A percentile compares a stretch with the other conserved stretches of the same genome.
Conservation (phyloP, 192 early-diverging fungal species). For the Coemansia sp. region DNA sequence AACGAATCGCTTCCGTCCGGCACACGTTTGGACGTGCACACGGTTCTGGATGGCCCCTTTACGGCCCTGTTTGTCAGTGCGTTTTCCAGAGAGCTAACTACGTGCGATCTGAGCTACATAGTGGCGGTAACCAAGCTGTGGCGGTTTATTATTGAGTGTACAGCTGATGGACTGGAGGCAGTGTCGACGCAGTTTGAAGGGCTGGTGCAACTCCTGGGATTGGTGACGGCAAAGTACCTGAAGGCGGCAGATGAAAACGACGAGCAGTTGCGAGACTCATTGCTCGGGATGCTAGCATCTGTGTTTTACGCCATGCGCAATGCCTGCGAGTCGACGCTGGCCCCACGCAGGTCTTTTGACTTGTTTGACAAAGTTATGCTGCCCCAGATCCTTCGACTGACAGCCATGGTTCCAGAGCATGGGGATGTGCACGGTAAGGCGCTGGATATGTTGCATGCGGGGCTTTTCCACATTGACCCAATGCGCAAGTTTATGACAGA, state of each 20-base stretch:
- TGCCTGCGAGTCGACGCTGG: conserved; percentile 33
- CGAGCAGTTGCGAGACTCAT: neutral
- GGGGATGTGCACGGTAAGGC: neutral
- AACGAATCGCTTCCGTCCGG: neutral
- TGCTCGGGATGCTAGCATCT: conserved; percentile 8
- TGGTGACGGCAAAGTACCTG: conserved; percentile 9
- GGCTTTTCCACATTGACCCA: conserved; percentile 31
- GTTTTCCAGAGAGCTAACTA: conserved; percentile 9
- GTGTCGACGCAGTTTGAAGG: conserved; percentile 26
- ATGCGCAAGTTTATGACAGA: conserved; percentile 18
- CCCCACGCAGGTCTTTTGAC: conserved; percentile 28
- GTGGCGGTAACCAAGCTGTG: conserved; percentile 21
- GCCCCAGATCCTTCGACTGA: conserved; percentile 17
- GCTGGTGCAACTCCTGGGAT: conserved; percentile 18
- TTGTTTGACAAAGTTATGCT: conserved; percentile 28
- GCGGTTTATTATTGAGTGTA: conserved; percentile 18
- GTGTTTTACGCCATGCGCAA: conserved; percentile 19
- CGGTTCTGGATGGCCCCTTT: conserved; percentile 23
- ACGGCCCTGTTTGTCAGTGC: conserved; percentile 31
- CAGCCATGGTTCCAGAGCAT: neutral
- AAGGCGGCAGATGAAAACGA: neutral
- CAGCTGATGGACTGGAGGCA: conserved; percentile 27
- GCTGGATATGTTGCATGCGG: conserved; percentile 35
- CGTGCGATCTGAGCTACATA: conserved; percentile 5
- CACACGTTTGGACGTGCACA: conserved; percentile 16